Evolutionary conservation across 495 filamentous ascomycete species (phyloP).

Genomic region (Hypoxylon trugodes): DNA sequence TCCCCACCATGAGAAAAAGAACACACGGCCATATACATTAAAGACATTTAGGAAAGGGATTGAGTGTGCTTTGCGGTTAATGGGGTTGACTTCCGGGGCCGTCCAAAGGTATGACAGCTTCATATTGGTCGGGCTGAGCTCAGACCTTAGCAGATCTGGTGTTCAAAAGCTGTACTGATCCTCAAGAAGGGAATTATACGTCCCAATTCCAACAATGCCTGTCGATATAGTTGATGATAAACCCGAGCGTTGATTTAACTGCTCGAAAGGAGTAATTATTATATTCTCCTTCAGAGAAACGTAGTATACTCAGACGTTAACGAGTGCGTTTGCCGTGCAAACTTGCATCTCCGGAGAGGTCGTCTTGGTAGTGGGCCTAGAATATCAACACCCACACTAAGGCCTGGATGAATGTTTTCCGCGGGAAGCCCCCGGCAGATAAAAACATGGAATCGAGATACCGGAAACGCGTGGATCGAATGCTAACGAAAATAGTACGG

Average conservation of each 20-base stretch:
- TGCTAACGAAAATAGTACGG: constrained; percentile 2
- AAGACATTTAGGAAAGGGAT: constrained; percentile 84
- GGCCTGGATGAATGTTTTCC: constrained; percentile 34
- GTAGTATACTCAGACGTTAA: constrained; percentile 11
- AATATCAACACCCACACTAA: constrained; percentile 21
- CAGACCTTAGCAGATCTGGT: not conserved
- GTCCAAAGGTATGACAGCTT: constrained; percentile 62
- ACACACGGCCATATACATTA: constrained; percentile 83
- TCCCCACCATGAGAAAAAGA: constrained; percentile 93
- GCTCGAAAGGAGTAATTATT: constrained; percentile 12
- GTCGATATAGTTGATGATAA: not conserved
- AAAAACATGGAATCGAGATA: constrained; percentile 14
- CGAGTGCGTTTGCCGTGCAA: constrained; percentile 27
- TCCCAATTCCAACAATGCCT: not conserved
- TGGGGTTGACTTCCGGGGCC: constrained; percentile 72
- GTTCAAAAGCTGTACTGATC: not conserved
- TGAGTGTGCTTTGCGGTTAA: constrained; percentile 80
- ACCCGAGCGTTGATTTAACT: not conserved
- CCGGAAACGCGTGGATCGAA: constrained; percentile 20
- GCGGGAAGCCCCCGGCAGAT: constrained; percentile 37
- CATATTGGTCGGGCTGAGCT: constrained; percentile 33
- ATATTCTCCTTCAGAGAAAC: constrained; percentile 10
- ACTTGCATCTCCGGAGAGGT: constrained; percentile 44
- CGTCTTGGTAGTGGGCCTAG: constrained; percentile 20
- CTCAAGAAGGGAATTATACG: not conserved